These are phyloP conservation scores for Aspergillus udagawae DNA, from an alignment of 2,329 filamentous ascomycete genomes.

Conservation along the genomic window DNA sequence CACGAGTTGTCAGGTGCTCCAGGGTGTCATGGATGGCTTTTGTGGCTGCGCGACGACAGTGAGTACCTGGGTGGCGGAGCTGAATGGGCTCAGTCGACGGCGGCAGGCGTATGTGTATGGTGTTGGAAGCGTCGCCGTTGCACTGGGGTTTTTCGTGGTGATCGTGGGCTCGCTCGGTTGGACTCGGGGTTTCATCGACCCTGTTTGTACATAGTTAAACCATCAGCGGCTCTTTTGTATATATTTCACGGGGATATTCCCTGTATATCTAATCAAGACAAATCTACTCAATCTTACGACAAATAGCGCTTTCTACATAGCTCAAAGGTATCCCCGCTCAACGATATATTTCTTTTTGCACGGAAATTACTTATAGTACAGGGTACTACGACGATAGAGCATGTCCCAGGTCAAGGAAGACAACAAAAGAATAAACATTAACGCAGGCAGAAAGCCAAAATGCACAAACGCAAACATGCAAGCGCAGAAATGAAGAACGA, in stretches of 20 bases:
- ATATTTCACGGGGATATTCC: background rate
- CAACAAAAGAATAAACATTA: conserved; percentile 8
- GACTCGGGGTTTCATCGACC: conserved; percentile 40
- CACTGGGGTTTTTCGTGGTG: conserved; percentile 47
- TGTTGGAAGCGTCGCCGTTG: conserved; percentile 44
- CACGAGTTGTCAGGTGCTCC: conserved; percentile 62
- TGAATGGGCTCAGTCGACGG: conserved; percentile 50
- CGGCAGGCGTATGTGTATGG: conserved; percentile 61
- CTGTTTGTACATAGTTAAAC: conserved; percentile 23
- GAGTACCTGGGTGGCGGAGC: conserved; percentile 63
- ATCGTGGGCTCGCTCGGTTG: conserved; percentile 57
- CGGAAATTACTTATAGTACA: conserved; percentile 38
- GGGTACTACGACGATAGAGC: conserved; percentile 27
- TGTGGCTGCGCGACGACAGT: conserved; percentile 65
- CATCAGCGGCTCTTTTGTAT: background rate
- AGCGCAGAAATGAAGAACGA: background rate
- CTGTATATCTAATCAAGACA: too few relatives aligned
- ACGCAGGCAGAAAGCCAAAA: conserved; percentile 5
- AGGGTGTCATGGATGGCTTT: conserved; percentile 64
- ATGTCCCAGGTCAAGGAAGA: conserved; percentile 24
- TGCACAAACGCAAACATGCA: background rate
- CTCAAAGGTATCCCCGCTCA: conserved; percentile 24
- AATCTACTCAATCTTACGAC: too few relatives aligned
- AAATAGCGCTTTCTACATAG: too few relatives aligned
- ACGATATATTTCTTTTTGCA: conserved; percentile 25